Evolutionary conservation across 345 rosid species (phyloP).

Genomic region (Cardiospermum halicacabum): DNA sequence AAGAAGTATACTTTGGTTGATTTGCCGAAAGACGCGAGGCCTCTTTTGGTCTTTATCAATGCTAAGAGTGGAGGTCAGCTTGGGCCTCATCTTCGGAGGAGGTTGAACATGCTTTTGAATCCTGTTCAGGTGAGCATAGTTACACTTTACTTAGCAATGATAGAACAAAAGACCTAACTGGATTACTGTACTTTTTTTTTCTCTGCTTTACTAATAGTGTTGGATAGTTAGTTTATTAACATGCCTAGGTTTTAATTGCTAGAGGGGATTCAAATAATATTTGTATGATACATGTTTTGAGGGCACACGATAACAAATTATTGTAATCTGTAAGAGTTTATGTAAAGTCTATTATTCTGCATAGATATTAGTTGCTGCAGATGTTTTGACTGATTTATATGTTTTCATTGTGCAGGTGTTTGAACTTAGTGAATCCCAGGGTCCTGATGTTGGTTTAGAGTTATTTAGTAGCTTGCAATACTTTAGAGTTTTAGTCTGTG

Average conservation of each 20-base stretch:
- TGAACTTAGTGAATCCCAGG: conserved; percentile 64
- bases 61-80: conserved; percentile 81
- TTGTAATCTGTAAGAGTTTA: too few species aligned
- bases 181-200: not conserved
- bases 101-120: conserved; percentile 69
- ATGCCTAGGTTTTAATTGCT: too few species aligned
- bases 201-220: too few species aligned
- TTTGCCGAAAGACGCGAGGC: conserved; percentile 59
- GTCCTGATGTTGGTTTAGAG: conserved; percentile 74
- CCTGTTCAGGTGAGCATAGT: conserved; percentile 58
- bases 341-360: not conserved
- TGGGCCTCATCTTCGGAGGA: conserved; percentile 65
- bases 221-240: too few species aligned
- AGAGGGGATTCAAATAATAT: too few species aligned
- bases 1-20: conserved; percentile 45
- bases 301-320: too few species aligned
- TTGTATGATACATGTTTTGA: too few species aligned
- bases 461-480: conserved; percentile 55
- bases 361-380: conserved; percentile 3
- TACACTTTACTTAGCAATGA: not conserved
- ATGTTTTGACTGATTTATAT: conserved; percentile 3
- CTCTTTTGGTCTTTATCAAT: conserved; percentile 73
- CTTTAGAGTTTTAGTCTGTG: conserved; percentile 74
- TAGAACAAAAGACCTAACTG: not conserved
- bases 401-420: conserved; percentile 46